Base-by-base conservation (phyloP, 805 yeast species). In the Candida loeiensis region DNA sequence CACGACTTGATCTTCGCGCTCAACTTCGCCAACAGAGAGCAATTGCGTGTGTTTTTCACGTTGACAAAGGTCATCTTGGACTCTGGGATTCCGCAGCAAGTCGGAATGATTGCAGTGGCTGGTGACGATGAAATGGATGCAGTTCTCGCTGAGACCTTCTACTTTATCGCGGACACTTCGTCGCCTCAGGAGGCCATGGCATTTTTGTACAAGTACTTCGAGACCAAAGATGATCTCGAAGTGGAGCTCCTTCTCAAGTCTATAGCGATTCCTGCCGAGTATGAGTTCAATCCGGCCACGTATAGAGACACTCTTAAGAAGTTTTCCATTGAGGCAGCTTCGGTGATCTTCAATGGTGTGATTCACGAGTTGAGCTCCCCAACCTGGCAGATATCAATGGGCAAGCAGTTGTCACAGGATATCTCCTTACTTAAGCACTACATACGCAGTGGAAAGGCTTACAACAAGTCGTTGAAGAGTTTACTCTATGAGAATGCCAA, bases 101-200 rank as follows among this genome's bases (percentile, higher is more conserved):
- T 91, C 37, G 99, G 97, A 5, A 46, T 91, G 2, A 65, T 91
- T n/a, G 95, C 98, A 0, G 43, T 84, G 2, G 53, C 60, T 6
- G 59, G 55, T 1, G 50, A 47, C 4, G 63, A 59, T 15, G 52
- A 52, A 8, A 37, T 46, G 16, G 72, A 65, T 40, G 46, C 51
- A 5, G 29, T 34, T 6, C 31, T 68, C 13, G 66, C 71, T 1
- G 50, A 62, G 33, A 46, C 41, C 37, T 63, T 67, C 41, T 68
- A 66, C 45, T 65, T 56, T 29, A 45, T 69, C 21, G 53, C 57
- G 29, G 61, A 58, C 9, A 54, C 51, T 1, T 53, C 71, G 1
- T 47, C 53, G 17, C 39, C 55, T 3, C 51, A 51, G 33, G 74
- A 69, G 46, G 66, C 66, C 0, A 49, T 67, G 43, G 73, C 71